A percentile compares a stretch with the other conserved stretches of the same genome.
Evolutionary conservation across 2,329 filamentous ascomycete species (phyloP).

Genomic region (Sarocladiaceae sp.): DNA sequence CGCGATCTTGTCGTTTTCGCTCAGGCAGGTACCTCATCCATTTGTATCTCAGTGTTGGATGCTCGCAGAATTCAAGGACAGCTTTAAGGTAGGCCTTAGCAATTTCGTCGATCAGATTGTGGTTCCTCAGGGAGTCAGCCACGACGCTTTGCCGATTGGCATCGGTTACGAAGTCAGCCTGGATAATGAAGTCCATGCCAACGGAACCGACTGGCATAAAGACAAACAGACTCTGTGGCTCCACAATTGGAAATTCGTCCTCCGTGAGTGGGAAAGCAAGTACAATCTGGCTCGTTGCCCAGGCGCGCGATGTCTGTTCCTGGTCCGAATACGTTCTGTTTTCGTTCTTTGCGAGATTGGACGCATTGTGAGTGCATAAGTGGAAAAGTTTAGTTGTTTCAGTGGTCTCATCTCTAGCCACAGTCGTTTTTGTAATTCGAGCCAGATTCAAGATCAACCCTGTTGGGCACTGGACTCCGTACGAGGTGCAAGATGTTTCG

Average conservation of each 20-base stretch:
- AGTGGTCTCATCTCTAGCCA: neutral
- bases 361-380: conserved; percentile 23
- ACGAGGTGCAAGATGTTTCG: neutral
- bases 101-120: conserved; percentile 27
- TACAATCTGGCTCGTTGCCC: conserved; percentile 30
- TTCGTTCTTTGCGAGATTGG: conserved; percentile 27
- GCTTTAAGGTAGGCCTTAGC: conserved; percentile 34
- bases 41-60: conserved; percentile 31
- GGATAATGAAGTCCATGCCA: conserved; percentile 46
- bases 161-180: conserved; percentile 44
- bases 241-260: conserved; percentile 25
- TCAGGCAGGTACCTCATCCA: conserved; percentile 43
- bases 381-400: conserved; percentile 20
- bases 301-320: conserved; percentile 18
- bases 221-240: conserved; percentile 38
- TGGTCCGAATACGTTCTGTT: conserved; percentile 26
- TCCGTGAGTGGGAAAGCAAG: conserved; percentile 41
- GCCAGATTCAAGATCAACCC: neutral
- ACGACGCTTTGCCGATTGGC: conserved; percentile 40
- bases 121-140: conserved; percentile 32
- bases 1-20: conserved; percentile 16
- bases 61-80: conserved; percentile 32
- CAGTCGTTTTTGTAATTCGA: conserved; percentile 1
- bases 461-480: neutral
- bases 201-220: conserved; percentile 40